Percentiles rank a stretch among this genome's conserved stretches.
Conservation (phyloP, 352 stramenopile species). For the Phytopythium ostracodes region DNA sequence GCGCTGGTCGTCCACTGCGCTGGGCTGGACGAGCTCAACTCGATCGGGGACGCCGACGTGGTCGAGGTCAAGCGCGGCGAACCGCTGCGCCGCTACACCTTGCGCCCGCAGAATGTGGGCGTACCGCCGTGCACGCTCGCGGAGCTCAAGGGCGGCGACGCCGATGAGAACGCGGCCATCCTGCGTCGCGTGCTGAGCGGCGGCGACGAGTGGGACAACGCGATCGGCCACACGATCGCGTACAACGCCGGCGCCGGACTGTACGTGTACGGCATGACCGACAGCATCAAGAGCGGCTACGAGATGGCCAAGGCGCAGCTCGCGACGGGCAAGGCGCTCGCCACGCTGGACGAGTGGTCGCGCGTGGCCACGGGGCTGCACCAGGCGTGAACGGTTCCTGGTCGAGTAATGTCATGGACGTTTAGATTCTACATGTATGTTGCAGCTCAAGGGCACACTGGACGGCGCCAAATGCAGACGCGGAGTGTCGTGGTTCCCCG, state of each 20-base stretch:
- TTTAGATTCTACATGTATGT: background rate
- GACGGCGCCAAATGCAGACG: no score
- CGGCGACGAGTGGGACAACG: slow-evolving; percentile 87
- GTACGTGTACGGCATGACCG: slow-evolving; percentile 95
- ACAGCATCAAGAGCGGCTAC: slow-evolving; percentile 87
- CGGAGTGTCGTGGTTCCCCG: background rate
- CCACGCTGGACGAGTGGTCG: slow-evolving; percentile 62
- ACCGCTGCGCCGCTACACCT: slow-evolving; percentile 38
- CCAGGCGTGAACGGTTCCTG: slow-evolving; percentile 7
- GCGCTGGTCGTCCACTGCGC: slow-evolving; percentile 97
- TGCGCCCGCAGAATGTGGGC: slow-evolving; percentile 65
- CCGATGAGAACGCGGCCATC: slow-evolving; percentile 94
- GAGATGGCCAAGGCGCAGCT: slow-evolving; percentile 77
- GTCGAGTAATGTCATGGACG: no score
- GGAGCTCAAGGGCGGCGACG: slow-evolving; percentile 95
- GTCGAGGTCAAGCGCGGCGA: slow-evolving; percentile 63
- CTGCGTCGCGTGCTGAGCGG: slow-evolving; percentile 79
- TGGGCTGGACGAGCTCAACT: slow-evolving; percentile 98
- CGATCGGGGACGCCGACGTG: slow-evolving; percentile 87
- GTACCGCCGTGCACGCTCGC: slow-evolving; percentile 90
- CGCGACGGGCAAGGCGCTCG: slow-evolving; percentile 53
- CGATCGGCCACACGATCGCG: slow-evolving; percentile 96
- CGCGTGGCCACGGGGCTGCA: slow-evolving; percentile 54
- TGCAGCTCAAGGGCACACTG: background rate
- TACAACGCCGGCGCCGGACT: slow-evolving; percentile 97